Base-by-base conservation (phyloP, 1,284 basidiomycete species). In the Cryptococcus sp. region DNA sequence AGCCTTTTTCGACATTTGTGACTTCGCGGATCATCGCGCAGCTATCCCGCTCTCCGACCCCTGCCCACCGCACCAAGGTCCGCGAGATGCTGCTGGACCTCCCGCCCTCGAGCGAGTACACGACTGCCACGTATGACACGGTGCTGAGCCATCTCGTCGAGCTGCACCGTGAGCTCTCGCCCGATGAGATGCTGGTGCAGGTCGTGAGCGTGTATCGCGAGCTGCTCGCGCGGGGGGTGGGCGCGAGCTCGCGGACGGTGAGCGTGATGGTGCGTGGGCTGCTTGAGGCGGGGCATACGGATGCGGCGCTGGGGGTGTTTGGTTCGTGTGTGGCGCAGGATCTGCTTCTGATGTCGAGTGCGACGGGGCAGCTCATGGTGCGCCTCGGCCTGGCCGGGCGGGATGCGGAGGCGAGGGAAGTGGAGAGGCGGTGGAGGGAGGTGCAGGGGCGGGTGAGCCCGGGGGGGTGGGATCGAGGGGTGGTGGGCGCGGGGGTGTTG, bases 351-450 rank as follows among this genome's bases (percentile, higher is more conserved):
- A 66, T 62, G 40, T 68, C 71, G 3, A 49, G 46, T 36, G 57
- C 61, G 1, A 58, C 70, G 11, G 67, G 70, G 11, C 50, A 62
- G 16, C 55, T 75, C 9, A 72, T 75, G 66, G 52, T 67, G 16
- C 55, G 55, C 35, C 62, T 73, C 2, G 64, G 64, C 1, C 46
- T 58, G 1, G 40, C 36, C 0, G 62, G 53, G 7, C 52, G 64
- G 24, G 23, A 51, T 11, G 61, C 54, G 16, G 65, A 69, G 4
- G 70, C 70, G 0, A 57, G 64, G 35, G 45, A 49, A 6, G 63
- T 66, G 0, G 69, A 72, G 48, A 24, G 7, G 16, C 4, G 18
- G 4, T 72, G 69, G 70, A 56, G 68, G 35, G 55, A 43, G 0
- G 37, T 60, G 4, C 28, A 13, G 18, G n/a, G 49, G 20, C 48